phyloP scores from a whole-genome alignment of 306 rosid species.

The Phaseolus lunatus region DNA sequence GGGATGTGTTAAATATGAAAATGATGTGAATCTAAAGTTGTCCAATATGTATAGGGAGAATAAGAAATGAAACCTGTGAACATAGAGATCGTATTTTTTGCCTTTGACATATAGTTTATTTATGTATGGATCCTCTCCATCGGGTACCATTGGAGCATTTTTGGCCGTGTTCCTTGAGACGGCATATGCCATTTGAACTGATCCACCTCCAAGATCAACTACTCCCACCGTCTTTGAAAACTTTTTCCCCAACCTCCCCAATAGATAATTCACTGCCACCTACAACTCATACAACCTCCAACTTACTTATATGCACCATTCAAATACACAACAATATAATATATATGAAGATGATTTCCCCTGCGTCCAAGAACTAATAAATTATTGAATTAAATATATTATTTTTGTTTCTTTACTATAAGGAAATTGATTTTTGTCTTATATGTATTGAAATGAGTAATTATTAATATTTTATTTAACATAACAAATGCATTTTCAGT shows the following conservation, averaged over 20 bases:
- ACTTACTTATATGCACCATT: too few species aligned
- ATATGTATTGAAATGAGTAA: too few species aligned
- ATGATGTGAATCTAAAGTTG: neutral
- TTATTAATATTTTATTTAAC: too few species aligned
- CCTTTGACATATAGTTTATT: conserved; percentile 65
- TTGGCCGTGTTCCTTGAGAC: conserved; percentile 65
- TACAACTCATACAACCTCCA: too few species aligned
- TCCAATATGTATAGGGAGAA: neutral
- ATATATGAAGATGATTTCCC: too few species aligned
- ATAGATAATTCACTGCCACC: conserved; percentile 77
- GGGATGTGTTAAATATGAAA: too few species aligned
- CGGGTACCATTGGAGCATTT: conserved; percentile 57
- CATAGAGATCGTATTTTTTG: conserved; percentile 69
- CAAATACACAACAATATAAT: too few species aligned
- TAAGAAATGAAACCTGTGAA: conserved; percentile 67
- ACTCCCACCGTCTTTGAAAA: conserved; percentile 72
- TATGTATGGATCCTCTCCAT: conserved; percentile 67
- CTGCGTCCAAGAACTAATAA: too few species aligned
- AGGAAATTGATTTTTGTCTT: too few species aligned
- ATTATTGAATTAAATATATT: too few species aligned
- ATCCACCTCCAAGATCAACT: conserved; percentile 91
- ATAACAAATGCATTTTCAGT: too few species aligned
- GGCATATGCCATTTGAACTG: conserved; percentile 92
- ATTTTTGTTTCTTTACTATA: too few species aligned
- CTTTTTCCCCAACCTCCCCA: conserved; percentile 68